Base-by-base conservation (phyloP, 2,329 filamentous ascomycete species). In the Conoideocrella luteorostrata region DNA sequence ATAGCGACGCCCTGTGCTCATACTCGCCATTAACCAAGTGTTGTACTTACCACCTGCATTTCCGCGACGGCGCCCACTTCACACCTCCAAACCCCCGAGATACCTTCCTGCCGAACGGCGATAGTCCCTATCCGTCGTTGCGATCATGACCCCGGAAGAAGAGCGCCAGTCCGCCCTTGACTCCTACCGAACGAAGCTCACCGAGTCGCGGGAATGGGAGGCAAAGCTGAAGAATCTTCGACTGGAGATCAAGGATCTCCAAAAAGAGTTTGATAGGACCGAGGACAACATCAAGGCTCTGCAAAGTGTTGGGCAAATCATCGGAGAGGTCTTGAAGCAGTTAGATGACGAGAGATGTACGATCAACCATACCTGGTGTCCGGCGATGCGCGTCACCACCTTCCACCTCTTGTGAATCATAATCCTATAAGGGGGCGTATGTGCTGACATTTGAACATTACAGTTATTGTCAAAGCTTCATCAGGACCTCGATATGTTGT, bases 281-380 rank as follows among this genome's bases (percentile, higher is more conserved):
- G 93, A 98, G 65, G 94, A 98, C 54, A 97, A 97, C 72, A 97
- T 98, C 76, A 98, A 98, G 75, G 93, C 93, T 54, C 74, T 98
- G 60, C 93, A 98, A 74, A 97, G 93, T 66, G 93, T 98, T 44
- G 93, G 93, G 40, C 93, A 98, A 72, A 98, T 98, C 68, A 97
- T 98, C 66, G 93, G 93, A 58, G 93, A 98, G 70, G 94, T 98
- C 49, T 72, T 98, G 61, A 98, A 98, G 75, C 94, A 98, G 74
- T 78, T 98, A 52, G 93, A 98, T 62, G 93, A 98, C 59, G 94
- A 98, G 75, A 78, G 93, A 83, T 98, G 91, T 96, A 74, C 66
- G 87, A n/a, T n/a, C n/a, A n/a, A n/a, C n/a, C n/a, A n/a, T n/a
- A n/a, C n/a, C n/a, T n/a, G n/a, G n/a, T n/a, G n/a, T n/a, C n/a